Conservation (phyloP, 352 stramenopile genomes). For the Pythium brachiatum region DNA sequence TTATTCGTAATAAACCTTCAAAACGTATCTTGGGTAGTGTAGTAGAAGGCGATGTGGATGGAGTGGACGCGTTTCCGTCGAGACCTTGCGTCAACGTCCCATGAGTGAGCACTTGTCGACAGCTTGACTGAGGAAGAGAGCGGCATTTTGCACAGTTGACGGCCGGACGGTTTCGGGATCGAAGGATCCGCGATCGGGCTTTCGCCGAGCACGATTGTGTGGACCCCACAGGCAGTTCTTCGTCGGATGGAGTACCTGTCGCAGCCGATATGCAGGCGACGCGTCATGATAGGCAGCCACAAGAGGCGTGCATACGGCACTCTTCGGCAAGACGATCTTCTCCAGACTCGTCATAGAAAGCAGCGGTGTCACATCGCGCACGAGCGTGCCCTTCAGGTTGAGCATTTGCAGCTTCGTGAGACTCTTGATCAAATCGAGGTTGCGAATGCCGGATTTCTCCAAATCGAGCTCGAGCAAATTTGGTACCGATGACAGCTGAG, state of each 20-base stretch:
- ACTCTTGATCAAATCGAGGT: background rate
- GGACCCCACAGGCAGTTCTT: slow-evolving; percentile 23
- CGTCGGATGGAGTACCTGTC: slow-evolving; percentile 16
- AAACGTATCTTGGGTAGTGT: no score
- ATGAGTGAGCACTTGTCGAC: no score
- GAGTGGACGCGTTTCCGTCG: no score
- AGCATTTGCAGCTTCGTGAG: slow-evolving; percentile 4
- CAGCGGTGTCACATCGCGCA: slow-evolving; percentile 9
- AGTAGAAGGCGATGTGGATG: no score
- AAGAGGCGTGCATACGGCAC: slow-evolving; percentile 9
- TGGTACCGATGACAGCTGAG: background rate
- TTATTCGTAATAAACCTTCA: no score
- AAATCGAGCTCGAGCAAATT: slow-evolving; percentile 5
- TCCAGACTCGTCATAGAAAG: slow-evolving; percentile 2
- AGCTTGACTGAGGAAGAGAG: no score
- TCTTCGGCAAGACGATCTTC: slow-evolving; percentile 13
- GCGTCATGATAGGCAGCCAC: slow-evolving; percentile 2
- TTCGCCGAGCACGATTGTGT: background rate
- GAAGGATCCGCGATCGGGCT: background rate
- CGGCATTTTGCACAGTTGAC: background rate
- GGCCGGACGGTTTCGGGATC: background rate
- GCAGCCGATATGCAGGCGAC: background rate
- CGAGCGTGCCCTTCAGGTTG: slow-evolving; percentile 14
- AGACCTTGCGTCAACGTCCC: no score
- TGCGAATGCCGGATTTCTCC: background rate